Evolutionary conservation across 257 asterid species (phyloP), one percentile per base, ranked within the genome.

Genomic region (Solanum virginianum): DNA sequence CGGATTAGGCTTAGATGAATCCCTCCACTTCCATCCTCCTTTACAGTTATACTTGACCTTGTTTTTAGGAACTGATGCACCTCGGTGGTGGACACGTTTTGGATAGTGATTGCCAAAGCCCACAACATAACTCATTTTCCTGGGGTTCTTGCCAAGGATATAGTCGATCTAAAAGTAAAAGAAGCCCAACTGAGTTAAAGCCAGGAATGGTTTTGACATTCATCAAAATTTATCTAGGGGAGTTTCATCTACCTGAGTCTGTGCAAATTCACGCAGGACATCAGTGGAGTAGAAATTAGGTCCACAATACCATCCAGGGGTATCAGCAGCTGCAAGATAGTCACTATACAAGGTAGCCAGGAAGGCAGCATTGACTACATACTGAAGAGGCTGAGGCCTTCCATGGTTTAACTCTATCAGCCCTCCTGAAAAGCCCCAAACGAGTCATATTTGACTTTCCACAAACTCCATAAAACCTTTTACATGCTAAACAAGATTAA

Each of bases 261-360:
- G 86, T 5, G 99, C 98, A 66, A 94, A 96, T 89, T 94, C 84
- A 8, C 98, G 95, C 63, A 96, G 93, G 89, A 91, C 92, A 60
- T 95, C 93, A 3, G 89, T 88, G 22, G 98, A 91, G 90, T 93
- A 96, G 94, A 96, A 96, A 82, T 82, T 92, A 82, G 99, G 99
- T 77, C 99, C 99, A 87, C 99, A 96, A 32, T 94, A 91, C 99
- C 99, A 96, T 32, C 99, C 99, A 45, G 99, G 99, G 12, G 97
- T 93, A 83, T 96, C 98, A 3, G 97, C 97, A 71, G 99, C 98
- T 26, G 86, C 91, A 92, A 96, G 95, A 84, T 94, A 96, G 88
- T 96, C 99, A 18, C 97, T 92, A 81, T 91, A 96, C 89, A 96
- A 80, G 56, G 96, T 89, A 39, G 99, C 98, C 47, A 96, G 87